Base-by-base conservation (phyloP, 768 basidiomycete genomes). In the Mycena filopes region DNA sequence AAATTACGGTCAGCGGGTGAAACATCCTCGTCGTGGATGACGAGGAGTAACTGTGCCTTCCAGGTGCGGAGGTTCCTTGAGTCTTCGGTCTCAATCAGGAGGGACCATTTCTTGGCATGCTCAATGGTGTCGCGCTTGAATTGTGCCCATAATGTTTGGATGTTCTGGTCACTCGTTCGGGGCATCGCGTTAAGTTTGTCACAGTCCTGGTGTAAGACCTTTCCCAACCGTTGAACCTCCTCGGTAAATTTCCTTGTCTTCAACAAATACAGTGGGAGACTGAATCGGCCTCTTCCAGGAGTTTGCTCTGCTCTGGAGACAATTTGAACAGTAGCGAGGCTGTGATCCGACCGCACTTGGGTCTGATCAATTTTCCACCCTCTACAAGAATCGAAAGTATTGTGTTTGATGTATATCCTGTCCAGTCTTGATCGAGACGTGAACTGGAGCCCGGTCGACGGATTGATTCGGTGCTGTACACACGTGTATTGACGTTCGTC, bases 341-440 rank as follows among this genome's bases (percentile, higher is more conserved):
- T n/a, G 46, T 67, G 69, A 36, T 70, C 66, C 15, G 66, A 58
- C 11, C 25, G 25, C 8, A 68, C 43, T 3, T 33, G 54, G 12
- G 43, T 55, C 31, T 31, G 51, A 2, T 47, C 46, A 1, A 67
- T 67, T 36, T 21, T 43, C 65, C 65, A 67, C n/a, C 61, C 60
- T n/a, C 60, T 16, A 11, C 42, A 50, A 1, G 13, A 1, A 16
- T 29, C 8, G 20, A 49, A 59, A 15, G 4, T n/a, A 29, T 40
- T 33, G 11, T 49, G 36, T 16, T n/a, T n/a, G n/a, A 59, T 47
- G 20, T 67, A 63, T 8, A 62, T 57, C 10, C 66, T 46, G 42
- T 61, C 66, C 0, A 67, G 16, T 43, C 66, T 55, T 8, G 66
- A n/a, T n/a, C n/a, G n/a, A n/a, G n/a, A n/a, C n/a, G n/a, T n/a